Evolutionary conservation across 2,329 filamentous ascomycete genomes (phyloP).

Genomic region (Biscogniauxia marginata): DNA sequence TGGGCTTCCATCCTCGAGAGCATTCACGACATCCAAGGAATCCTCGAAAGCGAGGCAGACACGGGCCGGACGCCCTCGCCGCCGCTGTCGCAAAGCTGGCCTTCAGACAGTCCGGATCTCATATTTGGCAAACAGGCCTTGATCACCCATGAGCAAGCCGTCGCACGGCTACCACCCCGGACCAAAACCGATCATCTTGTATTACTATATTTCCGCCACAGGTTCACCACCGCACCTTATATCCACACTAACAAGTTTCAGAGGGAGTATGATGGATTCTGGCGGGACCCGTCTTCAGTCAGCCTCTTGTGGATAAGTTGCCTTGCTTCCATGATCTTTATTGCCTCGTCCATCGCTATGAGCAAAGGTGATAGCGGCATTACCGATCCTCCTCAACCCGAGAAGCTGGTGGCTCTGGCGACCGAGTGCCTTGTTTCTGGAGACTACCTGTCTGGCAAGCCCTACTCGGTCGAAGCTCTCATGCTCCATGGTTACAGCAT

Average conservation of each 20-base stretch:
- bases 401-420: conserved; percentile 37
- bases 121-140: conserved; percentile 27
- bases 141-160: conserved; percentile 34
- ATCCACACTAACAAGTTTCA: conserved; percentile 44
- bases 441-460: conserved; percentile 44
- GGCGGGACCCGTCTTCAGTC: conserved; percentile 38
- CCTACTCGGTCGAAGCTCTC: conserved; percentile 49
- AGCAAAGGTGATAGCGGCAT: conserved; percentile 29
- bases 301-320: conserved; percentile 51
- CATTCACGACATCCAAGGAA: conserved; percentile 36
- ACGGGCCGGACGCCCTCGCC: conserved; percentile 26
- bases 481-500: conserved; percentile 45
- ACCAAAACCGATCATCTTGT: conserved; percentile 33
- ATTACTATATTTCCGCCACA: conserved; percentile 34
- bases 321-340: conserved; percentile 46
- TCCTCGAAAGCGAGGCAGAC: conserved; percentile 30
- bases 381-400: conserved; percentile 26
- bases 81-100: conserved; percentile 20
- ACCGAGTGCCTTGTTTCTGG: conserved; percentile 49
- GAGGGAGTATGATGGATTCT: conserved; percentile 48
- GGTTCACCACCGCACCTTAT: conserved; percentile 34
- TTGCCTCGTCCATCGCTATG: conserved; percentile 38
- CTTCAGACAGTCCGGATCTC: conserved; percentile 28
- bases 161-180: conserved; percentile 31
- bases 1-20: conserved; percentile 37